Conservation (phyloP, 768 basidiomycete genomes). For the Tulasnella sp. region DNA sequence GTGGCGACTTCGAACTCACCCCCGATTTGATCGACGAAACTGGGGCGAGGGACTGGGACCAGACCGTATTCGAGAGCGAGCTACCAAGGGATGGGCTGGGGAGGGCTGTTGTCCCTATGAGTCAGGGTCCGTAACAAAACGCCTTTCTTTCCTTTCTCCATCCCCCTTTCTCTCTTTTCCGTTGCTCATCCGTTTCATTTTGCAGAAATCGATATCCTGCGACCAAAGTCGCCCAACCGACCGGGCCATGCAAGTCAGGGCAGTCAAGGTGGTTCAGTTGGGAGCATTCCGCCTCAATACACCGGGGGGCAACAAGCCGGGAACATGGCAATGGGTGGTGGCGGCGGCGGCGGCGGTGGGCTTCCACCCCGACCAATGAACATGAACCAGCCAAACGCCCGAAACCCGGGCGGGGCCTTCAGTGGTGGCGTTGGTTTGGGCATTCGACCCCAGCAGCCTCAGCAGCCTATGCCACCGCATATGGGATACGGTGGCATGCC, state of each 20-base stretch:
- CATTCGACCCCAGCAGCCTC: conserved; percentile 11
- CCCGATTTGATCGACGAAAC: conserved; percentile 31
- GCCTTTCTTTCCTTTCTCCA: neutral
- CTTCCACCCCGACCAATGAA: conserved; percentile 29
- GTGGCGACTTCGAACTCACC: conserved; percentile 43
- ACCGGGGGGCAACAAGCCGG: conserved; percentile 29
- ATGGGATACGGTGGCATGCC: conserved; percentile 13
- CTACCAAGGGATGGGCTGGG: conserved; percentile 49
- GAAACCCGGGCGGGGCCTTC: conserved; percentile 13
- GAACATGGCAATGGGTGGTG: conserved; percentile 24
- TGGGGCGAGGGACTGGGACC: conserved; percentile 34
- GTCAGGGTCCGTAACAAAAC: conserved; percentile 40
- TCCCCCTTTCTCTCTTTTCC: too few relatives aligned
- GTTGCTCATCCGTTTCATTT: conserved; percentile 28
- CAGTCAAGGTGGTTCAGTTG: conserved; percentile 25
- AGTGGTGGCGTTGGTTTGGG: conserved; percentile 23
- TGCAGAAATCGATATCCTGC: conserved; percentile 71
- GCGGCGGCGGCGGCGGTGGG: conserved; percentile 2
- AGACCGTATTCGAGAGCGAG: conserved; percentile 60
- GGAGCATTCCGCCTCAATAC: conserved; percentile 20
- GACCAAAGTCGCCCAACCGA: conserved; percentile 79
- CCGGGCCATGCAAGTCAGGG: conserved; percentile 35
- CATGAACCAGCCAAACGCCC: conserved; percentile 19
- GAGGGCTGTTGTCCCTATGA: conserved; percentile 64
- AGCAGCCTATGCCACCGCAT: conserved; percentile 24